phyloP scores from a whole-genome alignment of 179 eudicot genomes.

The Camellia oleifera region DNA sequence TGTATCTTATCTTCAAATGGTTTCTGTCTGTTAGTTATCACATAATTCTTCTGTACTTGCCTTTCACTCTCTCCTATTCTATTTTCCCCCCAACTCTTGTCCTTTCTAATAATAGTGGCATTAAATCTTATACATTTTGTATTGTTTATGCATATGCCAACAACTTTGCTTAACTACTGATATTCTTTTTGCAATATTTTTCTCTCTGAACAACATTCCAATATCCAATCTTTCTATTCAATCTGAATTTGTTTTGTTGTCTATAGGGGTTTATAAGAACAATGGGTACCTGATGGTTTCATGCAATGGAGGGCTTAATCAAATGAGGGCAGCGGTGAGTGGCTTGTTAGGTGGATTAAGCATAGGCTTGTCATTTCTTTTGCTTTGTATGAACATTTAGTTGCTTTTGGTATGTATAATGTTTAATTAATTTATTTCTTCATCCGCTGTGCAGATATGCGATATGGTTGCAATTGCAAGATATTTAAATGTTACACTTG shows the following conservation, averaged over 20 bases:
- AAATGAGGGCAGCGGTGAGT: conserved; percentile 70
- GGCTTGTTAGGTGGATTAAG: background rate
- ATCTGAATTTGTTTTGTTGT: conserved; percentile 7
- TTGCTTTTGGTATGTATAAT: background rate
- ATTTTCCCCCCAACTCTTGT: background rate
- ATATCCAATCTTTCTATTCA: background rate
- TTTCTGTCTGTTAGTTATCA: background rate
- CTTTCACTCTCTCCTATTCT: background rate
- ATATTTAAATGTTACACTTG: conserved; percentile 52
- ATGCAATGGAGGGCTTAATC: conserved; percentile 65
- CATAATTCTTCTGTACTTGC: background rate
- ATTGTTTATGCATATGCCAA: background rate
- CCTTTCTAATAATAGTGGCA: background rate
- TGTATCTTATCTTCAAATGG: background rate
- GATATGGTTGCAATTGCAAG: conserved; percentile 67
- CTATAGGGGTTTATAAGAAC: conserved; percentile 47
- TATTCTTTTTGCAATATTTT: background rate
- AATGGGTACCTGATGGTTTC: conserved; percentile 52
- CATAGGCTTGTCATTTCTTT: background rate
- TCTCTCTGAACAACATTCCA: background rate
- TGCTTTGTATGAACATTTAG: background rate
- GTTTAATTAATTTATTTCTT: background rate
- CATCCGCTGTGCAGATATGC: conserved; percentile 45
- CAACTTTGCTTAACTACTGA: background rate
- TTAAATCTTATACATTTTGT: background rate